Percentiles rank a stretch among this genome's conserved stretches.
Evolutionary conservation across 805 yeast species (phyloP).

Genomic region (Candida morakotiae): DNA sequence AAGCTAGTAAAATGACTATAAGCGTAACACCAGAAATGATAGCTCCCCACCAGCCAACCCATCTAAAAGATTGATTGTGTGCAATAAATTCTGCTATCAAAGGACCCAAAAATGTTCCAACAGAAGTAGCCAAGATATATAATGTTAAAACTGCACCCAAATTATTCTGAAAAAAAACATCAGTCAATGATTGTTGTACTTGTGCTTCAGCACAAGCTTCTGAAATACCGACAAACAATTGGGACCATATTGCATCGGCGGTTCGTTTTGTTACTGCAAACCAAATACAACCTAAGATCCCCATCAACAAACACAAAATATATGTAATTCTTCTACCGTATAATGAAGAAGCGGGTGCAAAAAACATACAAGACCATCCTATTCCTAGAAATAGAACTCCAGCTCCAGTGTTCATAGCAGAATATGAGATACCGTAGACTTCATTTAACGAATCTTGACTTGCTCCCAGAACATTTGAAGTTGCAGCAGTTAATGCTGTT

Average conservation of each 20-base stretch:
- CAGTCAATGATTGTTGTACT: conserved; percentile 34
- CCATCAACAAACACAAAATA: conserved; percentile 36
- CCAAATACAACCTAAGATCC: conserved; percentile 42
- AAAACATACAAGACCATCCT: conserved; percentile 40
- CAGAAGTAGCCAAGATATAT: conserved; percentile 51
- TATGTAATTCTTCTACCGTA: conserved; percentile 44
- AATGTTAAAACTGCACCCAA: conserved; percentile 50
- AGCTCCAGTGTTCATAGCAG: conserved; percentile 46
- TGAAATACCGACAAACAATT: conserved; percentile 38
- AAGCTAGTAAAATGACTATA: conserved; percentile 36
- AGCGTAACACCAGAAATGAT: conserved; percentile 42
- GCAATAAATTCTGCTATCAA: conserved; percentile 56
- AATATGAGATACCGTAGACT: conserved; percentile 41
- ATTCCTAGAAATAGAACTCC: conserved; percentile 45
- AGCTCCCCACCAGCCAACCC: conserved; percentile 51
- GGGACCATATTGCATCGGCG: conserved; percentile 45
- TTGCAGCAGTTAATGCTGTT: conserved; percentile 46
- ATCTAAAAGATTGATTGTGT: conserved; percentile 46
- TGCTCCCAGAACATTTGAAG: conserved; percentile 47
- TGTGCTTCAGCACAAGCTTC: conserved; percentile 44
- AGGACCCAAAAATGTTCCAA: conserved; percentile 56
- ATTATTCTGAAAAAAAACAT: conserved; percentile 38
- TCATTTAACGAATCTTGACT: conserved; percentile 43
- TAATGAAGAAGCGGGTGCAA: conserved; percentile 41
- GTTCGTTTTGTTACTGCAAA: conserved; percentile 33